Evolutionary conservation across 2,329 filamentous ascomycete genomes (phyloP).

Genomic region (Nemania sp.): DNA sequence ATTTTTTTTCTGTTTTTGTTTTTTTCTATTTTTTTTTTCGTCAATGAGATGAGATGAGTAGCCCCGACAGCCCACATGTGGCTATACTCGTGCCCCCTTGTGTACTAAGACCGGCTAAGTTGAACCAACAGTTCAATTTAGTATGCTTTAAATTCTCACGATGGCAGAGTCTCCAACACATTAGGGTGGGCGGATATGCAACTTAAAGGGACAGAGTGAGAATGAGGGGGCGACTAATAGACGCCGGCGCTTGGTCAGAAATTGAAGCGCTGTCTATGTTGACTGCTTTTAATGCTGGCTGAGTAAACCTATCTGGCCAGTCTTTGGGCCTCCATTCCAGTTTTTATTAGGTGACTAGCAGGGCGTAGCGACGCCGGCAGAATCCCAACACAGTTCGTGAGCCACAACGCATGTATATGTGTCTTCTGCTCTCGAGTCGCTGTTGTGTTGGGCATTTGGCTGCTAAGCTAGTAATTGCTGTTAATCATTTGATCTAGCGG

Average conservation of each 20-base stretch:
- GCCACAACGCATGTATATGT: background rate
- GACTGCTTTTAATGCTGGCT: constrained; percentile 8
- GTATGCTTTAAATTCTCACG: constrained; percentile 14
- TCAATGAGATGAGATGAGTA: too few species aligned
- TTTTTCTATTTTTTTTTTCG: too few species aligned
- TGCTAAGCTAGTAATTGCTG: too few species aligned
- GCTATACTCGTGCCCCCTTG: background rate
- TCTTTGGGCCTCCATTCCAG: background rate
- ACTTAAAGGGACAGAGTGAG: background rate
- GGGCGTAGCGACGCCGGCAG: background rate
- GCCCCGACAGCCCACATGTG: background rate
- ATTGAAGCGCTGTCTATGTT: background rate
- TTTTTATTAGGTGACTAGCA: constrained; percentile 4
- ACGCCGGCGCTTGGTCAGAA: constrained; percentile 42
- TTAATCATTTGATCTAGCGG: too few species aligned
- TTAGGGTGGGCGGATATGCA: background rate
- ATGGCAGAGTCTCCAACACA: constrained; percentile 6
- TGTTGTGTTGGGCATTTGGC: background rate
- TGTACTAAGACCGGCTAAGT: background rate
- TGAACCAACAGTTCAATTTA: constrained; percentile 6
- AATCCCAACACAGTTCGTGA: background rate
- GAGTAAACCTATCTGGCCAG: constrained; percentile 2
- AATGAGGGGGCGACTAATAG: constrained; percentile 32
- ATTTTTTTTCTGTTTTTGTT: too few species aligned
- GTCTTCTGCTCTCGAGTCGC: too few species aligned